phyloP scores from a whole-genome alignment of 1,284 basidiomycete species.

The Malassezia dermatis region DNA sequence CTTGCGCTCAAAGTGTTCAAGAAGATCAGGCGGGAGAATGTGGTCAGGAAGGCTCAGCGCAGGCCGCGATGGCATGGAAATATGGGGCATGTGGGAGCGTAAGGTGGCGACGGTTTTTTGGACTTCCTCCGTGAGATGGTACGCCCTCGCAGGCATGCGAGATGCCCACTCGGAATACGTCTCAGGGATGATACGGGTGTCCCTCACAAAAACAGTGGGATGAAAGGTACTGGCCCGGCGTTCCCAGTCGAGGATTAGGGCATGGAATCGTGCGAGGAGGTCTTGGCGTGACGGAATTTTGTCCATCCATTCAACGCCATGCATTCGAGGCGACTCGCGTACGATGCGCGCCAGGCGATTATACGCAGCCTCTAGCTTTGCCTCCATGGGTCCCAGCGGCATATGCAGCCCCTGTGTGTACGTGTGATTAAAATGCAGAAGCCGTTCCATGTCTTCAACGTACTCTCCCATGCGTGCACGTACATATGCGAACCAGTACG shows the following conservation, averaged over 20 bases:
- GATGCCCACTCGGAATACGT: neutral
- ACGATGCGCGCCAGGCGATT: neutral
- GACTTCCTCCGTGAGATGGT: neutral
- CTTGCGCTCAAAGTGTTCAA: constrained; percentile 2
- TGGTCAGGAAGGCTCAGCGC: neutral
- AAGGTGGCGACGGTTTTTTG: neutral
- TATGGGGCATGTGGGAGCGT: neutral
- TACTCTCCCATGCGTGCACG: constrained; percentile 3
- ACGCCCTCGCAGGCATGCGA: neutral
- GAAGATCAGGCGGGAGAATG: neutral
- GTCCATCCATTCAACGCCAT: neutral
- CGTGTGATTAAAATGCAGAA: constrained; percentile 1
- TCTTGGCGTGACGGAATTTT: neutral
- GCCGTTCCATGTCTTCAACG: constrained; percentile 9
- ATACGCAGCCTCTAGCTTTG: neutral
- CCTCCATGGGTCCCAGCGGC: neutral
- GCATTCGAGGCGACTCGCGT: neutral
- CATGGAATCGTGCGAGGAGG: neutral
- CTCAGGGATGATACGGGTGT: neutral
- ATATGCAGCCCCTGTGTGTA: neutral
- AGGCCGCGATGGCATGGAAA: neutral
- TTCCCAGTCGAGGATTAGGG: constrained; percentile 13
- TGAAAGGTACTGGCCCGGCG: constrained; percentile 4
- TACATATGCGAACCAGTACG: constrained; percentile 13
- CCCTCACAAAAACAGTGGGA: neutral